Evolutionary conservation across 495 filamentous ascomycete species (phyloP), one percentile per base, ranked within the genome.

Genomic region (Neurospora discreta): DNA sequence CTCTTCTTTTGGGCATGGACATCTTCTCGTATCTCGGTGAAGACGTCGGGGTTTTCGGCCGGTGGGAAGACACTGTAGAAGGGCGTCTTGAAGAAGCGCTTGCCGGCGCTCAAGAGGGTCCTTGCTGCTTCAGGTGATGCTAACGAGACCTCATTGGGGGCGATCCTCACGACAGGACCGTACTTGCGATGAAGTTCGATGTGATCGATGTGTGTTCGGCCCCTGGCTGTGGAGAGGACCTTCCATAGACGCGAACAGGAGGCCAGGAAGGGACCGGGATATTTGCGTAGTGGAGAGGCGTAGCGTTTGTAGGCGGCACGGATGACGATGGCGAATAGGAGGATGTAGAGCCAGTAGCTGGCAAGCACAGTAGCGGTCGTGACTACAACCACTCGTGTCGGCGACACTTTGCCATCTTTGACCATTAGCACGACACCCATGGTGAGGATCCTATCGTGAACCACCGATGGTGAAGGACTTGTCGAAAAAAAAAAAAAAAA

Each of bases 1-100:
- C 85, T 81, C 77, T 87, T 88, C 81, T 86, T 87, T 69, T 81
- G 77, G 2, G 85, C 85, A 78, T 87, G 85, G 44, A 85, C 82
- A 69, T 84, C 81, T 79, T 88, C 86, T 69, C 84, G 78, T 9
- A 78, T 82, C 78, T 87, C 85, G 68, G 86, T 87, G 78, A 88
- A 88, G 78, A 87, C 87, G 68, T 87, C 86, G n/a, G 85, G 85
- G 76, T 87, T 87, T 75, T 87, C 86, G 2, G 85, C 83, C 8
- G 85, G 85, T 39, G 85, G 86, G 74, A 87, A 87, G 18, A 87
- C 85, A 43, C 74, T 80, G 78, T 87, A 87, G 68, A 86, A 87
- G 68, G 83, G 80, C 15, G 86, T 87, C 81, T 88, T 87, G 78
- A 84, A 83, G 78, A 86, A 88, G 26, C 85, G 81, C 74, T 84